phyloP scores from a whole-genome alignment of 1,284 basidiomycete species.

The Pholiota adiposa region DNA sequence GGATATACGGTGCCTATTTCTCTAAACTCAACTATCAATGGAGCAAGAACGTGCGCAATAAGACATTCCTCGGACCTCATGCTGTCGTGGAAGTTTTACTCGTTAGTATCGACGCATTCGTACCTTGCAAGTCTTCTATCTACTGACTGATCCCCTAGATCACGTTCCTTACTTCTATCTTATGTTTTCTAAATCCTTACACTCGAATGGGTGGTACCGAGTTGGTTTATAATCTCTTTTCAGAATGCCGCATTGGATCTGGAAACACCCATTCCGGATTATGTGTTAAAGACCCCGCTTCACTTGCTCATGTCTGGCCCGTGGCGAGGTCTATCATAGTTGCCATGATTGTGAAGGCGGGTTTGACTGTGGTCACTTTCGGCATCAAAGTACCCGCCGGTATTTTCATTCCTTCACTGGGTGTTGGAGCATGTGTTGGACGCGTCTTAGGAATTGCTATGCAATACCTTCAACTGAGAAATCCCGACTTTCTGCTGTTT shows the following conservation, averaged over 20 bases:
- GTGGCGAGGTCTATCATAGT: conserved; percentile 71
- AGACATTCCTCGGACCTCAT: conserved; percentile 80
- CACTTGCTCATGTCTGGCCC: conserved; percentile 60
- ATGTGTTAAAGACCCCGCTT: conserved; percentile 71
- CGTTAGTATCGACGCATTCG: conserved; percentile 47
- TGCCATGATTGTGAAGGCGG: conserved; percentile 83
- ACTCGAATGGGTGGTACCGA: conserved; percentile 95
- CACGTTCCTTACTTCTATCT: conserved; percentile 72
- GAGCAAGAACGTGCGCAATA: conserved; percentile 81
- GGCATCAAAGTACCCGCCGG: conserved; percentile 94
- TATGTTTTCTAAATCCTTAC: conserved; percentile 91
- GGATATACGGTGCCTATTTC: conserved; percentile 93
- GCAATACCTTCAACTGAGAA: conserved; percentile 76
- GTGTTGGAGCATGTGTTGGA: conserved; percentile 96
- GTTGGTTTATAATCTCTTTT: conserved; percentile 90
- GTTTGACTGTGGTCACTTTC: conserved; percentile 89
- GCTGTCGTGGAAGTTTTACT: conserved; percentile 86
- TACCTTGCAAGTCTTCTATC: background rate
- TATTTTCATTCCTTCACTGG: conserved; percentile 96
- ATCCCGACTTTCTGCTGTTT: conserved; percentile 71
- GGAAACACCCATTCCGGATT: conserved; percentile 66
- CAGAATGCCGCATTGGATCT: conserved; percentile 73
- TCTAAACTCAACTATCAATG: conserved; percentile 92
- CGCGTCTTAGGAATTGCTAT: conserved; percentile 86
- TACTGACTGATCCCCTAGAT: conserved; percentile 49